Evolutionary conservation across 2,329 filamentous ascomycete genomes (phyloP).

Genomic region (Fusarium sp.): DNA sequence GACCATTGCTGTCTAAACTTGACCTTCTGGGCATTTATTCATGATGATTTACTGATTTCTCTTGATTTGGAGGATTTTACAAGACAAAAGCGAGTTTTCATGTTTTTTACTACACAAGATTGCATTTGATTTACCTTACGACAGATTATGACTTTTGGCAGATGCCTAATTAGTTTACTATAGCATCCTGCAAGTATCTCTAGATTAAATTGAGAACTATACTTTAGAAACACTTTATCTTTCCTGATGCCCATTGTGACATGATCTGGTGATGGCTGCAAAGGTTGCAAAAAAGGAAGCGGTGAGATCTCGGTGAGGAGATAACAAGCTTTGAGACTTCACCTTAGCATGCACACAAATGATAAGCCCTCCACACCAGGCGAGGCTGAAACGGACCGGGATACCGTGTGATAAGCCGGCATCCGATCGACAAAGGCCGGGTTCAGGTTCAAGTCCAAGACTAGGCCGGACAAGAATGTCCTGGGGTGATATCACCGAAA

Average conservation of each 20-base stretch:
- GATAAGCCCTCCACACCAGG: conserved; percentile 13
- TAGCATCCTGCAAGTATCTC: conserved; percentile 19
- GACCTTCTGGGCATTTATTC: neutral
- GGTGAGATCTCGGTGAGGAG: conserved; percentile 22
- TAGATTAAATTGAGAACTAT: conserved; percentile 26
- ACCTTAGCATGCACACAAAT: neutral
- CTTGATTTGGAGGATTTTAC: conserved; percentile 17
- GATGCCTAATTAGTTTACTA: conserved; percentile 27
- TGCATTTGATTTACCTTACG: conserved; percentile 34
- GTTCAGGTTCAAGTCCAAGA: neutral
- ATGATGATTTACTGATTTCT: conserved; percentile 2
- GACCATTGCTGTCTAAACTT: conserved; percentile 35
- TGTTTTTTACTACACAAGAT: conserved; percentile 29
- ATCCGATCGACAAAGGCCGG: conserved; percentile 12
- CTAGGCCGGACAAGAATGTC: conserved; percentile 26
- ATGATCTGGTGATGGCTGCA: conserved; percentile 1
- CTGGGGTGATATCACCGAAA: conserved; percentile 21
- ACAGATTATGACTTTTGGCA: conserved; percentile 23
- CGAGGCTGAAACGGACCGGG: conserved; percentile 18
- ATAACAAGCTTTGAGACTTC: conserved; percentile 7
- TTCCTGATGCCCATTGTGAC: neutral
- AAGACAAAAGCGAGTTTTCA: conserved; percentile 34
- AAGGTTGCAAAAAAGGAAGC: conserved; percentile 1
- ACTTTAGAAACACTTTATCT: conserved; percentile 1
- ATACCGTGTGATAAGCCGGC: conserved; percentile 26